Base-by-base conservation (phyloP, 108 stramenopile species). In the Skeletonema potamos region DNA sequence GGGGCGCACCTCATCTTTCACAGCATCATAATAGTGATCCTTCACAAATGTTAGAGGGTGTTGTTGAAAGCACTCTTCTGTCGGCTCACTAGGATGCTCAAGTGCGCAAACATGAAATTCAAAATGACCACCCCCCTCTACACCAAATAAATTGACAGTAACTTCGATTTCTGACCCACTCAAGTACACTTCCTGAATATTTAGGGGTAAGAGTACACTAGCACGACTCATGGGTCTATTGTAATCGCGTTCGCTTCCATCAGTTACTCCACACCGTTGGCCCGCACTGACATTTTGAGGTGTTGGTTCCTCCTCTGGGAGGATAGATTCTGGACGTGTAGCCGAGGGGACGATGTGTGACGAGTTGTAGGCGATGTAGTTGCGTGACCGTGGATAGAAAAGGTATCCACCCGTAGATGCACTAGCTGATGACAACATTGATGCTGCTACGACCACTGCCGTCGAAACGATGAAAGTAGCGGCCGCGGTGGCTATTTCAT, bases 31-130 rank as follows among this genome's bases (percentile, higher is more conserved):
- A 18, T 66, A 54, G 7, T 59, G 58, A 64, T 77, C 76, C 34
- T 12, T 39, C 5, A 77, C 69, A 55, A 77, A 77, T 48, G 26
- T 43, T 43, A 77, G 34, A 0, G 76, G 76, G 54, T 70, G 37
- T 20, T 18, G 9, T 3, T 43, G n/a, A 32, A 77, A 77, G 27
- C 76, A 77, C 9, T 66, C 70, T 17, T 24, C 33, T 2, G 76
- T 77, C 37, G 76, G 76, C 9, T 7, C 20, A 3, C 66, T 26
- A 4, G 76, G 76, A 57, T 77, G 71, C 37, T 28, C 51, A 0
- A 71, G 27, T 6, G 76, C 69, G 66, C 76, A 77, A 2, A 57
- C 18, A 36, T 65, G 64, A 34, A 77, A 77, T 39, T 77, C 76
- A 39, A 70, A 66, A 39, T 71, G 70, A 3, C 76, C 76, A 43